These are phyloP conservation scores for Pistacia integerrima DNA, from an alignment of 345 rosid genomes.

Conservation along the genomic window DNA sequence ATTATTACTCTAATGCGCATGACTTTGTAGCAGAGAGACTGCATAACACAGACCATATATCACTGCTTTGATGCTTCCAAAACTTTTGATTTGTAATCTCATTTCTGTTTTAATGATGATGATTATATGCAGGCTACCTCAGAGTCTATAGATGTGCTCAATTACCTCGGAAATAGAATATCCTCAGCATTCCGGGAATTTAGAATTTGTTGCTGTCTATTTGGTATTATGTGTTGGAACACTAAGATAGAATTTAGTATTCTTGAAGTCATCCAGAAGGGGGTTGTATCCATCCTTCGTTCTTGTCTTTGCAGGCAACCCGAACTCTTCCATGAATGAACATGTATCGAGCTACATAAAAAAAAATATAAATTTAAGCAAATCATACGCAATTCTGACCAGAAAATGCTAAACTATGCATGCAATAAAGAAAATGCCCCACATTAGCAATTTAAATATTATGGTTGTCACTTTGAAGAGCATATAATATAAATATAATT, in stretches of 20 bases:
- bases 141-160: not conserved
- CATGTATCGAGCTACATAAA: constrained; percentile 74
- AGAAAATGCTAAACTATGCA: not conserved
- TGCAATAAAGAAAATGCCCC: not conserved
- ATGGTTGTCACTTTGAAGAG: not conserved
- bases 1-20: not conserved
- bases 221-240: constrained; percentile 90
- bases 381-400: not conserved
- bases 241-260: constrained; percentile 86
- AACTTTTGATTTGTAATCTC: not conserved
- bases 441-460: not conserved
- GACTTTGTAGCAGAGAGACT: not conserved
- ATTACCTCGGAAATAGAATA: not conserved
- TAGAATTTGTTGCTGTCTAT: constrained; percentile 19
- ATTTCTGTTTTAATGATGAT: constrained; percentile 12
- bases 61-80: not conserved
- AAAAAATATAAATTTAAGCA: not conserved
- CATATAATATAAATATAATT: too few relatives aligned
- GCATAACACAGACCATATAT: not conserved
- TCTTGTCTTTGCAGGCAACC: constrained; percentile 81
- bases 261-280: constrained; percentile 91
- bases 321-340: constrained; percentile 93
- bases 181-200: not conserved
- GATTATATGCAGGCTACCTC: not conserved
- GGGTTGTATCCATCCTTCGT: constrained; percentile 95